phyloP scores from a whole-genome alignment of 106 monocot genomes.

The Iris macrosiphon region DNA sequence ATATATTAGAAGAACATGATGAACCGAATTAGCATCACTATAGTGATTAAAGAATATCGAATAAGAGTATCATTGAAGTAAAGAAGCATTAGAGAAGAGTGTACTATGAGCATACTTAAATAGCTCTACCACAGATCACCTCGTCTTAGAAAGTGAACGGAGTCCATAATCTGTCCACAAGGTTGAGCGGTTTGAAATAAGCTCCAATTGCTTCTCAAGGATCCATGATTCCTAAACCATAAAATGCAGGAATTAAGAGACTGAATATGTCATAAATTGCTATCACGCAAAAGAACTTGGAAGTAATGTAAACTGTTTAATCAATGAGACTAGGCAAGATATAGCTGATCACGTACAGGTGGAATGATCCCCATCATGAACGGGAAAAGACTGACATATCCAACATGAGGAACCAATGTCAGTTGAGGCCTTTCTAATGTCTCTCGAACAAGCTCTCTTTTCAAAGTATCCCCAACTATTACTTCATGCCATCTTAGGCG shows the following conservation, averaged over 20 bases:
- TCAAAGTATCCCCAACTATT: slow-evolving; percentile 22
- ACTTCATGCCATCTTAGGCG: slow-evolving; percentile 74
- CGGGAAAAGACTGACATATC: slow-evolving; percentile 90
- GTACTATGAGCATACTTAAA: no score
- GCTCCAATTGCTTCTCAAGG: slow-evolving; percentile 79
- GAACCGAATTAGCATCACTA: no score
- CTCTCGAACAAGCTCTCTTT: slow-evolving; percentile 64
- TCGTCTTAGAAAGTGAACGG: slow-evolving; percentile 84
- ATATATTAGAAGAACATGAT: no score
- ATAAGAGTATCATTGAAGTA: no score
- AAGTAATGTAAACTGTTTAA: not conserved
- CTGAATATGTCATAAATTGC: no score
- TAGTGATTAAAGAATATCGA: no score
- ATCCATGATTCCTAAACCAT: slow-evolving; percentile 64
- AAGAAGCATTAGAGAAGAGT: no score
- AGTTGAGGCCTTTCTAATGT: slow-evolving; percentile 49
- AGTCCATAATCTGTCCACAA: slow-evolving; percentile 94
- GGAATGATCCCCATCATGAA: slow-evolving; percentile 98
- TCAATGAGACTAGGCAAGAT: not conserved
- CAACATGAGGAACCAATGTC: slow-evolving; percentile 77
- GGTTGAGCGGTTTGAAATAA: slow-evolving; percentile 70
- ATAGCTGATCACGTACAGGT: slow-evolving; percentile 48
- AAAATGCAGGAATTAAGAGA: slow-evolving; percentile 1
- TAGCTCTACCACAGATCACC: no score
- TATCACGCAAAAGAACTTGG: not conserved